A percentile compares a stretch with the other conserved stretches of the same genome.
phyloP scores from a whole-genome alignment of 805 yeast genomes.

The Cyberlindnera veronae region DNA sequence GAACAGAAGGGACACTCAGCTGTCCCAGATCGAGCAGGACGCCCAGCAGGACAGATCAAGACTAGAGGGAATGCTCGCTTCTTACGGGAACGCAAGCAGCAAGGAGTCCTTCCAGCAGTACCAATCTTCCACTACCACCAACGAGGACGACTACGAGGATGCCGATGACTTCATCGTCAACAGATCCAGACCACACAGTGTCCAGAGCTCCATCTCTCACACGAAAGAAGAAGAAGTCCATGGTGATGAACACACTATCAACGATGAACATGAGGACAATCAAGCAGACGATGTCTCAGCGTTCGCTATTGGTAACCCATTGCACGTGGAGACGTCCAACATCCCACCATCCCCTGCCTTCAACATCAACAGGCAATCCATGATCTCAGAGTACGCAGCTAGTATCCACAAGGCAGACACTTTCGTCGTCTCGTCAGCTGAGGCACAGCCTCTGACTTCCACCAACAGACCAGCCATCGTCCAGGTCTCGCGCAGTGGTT shows the following conservation, averaged over 20 bases:
- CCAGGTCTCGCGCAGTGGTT: slow-evolving; percentile 14
- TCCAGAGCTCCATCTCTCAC: background rate
- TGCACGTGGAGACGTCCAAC: background rate
- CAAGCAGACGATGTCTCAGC: background rate
- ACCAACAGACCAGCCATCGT: slow-evolving; percentile 19
- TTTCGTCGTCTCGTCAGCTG: slow-evolving; percentile 16
- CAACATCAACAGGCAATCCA: slow-evolving; percentile 20
- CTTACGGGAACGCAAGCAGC: slow-evolving; percentile 3
- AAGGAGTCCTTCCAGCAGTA: background rate
- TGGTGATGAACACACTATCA: background rate
- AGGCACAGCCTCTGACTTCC: background rate
- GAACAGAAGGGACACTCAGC: slow-evolving; percentile 1
- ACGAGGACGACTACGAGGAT: slow-evolving; percentile 18
- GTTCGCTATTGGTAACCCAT: slow-evolving; percentile 10
- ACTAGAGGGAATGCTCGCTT: slow-evolving; percentile 15
- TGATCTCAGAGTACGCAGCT: slow-evolving; percentile 27
- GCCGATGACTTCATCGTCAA: slow-evolving; percentile 23
- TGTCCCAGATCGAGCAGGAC: slow-evolving; percentile 8
- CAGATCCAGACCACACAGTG: slow-evolving; percentile 5
- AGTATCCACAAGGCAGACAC: slow-evolving; percentile 26
- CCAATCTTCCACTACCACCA: slow-evolving; percentile 3
- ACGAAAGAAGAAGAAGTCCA: background rate
- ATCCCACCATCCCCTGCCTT: background rate
- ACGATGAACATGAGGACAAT: background rate
- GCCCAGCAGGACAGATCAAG: slow-evolving; percentile 18